Percentiles rank a stretch among this genome's conserved stretches.
Conservation (phyloP, 1,139 yeast species). For the Suhomyces kunorum region DNA sequence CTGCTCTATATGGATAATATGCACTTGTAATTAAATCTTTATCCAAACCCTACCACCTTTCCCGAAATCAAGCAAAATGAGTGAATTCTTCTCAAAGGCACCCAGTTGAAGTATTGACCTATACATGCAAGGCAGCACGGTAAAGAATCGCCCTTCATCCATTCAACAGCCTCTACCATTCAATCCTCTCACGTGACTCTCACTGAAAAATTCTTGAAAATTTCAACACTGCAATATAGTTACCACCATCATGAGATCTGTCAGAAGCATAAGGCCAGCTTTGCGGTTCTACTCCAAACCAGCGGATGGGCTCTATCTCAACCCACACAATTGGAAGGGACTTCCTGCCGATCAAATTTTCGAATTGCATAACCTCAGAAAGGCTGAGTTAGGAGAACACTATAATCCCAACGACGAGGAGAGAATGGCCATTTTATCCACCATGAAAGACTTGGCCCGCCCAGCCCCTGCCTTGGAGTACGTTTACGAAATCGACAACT, state of each 20-base stretch:
- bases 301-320: slow-evolving; percentile 33
- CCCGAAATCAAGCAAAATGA: too few relatives aligned
- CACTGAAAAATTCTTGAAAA: slow-evolving; percentile 8
- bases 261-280: slow-evolving; percentile 13
- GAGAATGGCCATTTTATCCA: slow-evolving; percentile 49
- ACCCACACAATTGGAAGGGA: slow-evolving; percentile 71
- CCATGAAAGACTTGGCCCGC: slow-evolving; percentile 35
- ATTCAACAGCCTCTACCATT: too few relatives aligned
- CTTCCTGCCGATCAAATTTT: slow-evolving; percentile 64
- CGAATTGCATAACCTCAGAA: slow-evolving; percentile 60
- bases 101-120: too few relatives aligned
- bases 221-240: slow-evolving; percentile 7
- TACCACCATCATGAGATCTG: slow-evolving; percentile 12
- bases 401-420: slow-evolving; percentile 56
- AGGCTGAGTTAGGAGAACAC: slow-evolving; percentile 54
- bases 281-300: slow-evolving; percentile 21
- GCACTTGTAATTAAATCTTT: too few relatives aligned
- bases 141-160: too few relatives aligned
- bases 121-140: too few relatives aligned
- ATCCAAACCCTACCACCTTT: too few relatives aligned
- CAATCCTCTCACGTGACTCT: slow-evolving; percentile 10
- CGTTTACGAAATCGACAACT: slow-evolving; percentile 47
- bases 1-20: too few relatives aligned
- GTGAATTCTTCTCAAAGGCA: too few relatives aligned
- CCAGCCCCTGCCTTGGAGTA: slow-evolving; percentile 43